Percentiles rank a stretch among this genome's conserved stretches.
Evolutionary conservation across 345 rosid species (phyloP).

Genomic region (Populus simonii): DNA sequence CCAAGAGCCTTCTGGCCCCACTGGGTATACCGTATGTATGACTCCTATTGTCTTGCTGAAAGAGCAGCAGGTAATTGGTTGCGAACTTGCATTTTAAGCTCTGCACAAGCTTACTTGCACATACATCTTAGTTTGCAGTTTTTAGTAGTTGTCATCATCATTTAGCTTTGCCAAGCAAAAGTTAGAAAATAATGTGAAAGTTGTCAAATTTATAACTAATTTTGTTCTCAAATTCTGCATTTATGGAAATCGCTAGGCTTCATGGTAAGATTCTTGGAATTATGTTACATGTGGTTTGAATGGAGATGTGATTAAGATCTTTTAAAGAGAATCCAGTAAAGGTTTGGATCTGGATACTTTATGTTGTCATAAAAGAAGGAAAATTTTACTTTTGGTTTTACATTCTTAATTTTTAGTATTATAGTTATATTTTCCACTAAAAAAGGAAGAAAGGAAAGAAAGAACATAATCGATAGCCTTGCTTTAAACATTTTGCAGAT

Average conservation of each 20-base stretch:
- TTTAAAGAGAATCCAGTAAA: not conserved
- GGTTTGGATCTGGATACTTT: not conserved
- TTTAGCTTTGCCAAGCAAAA: not conserved
- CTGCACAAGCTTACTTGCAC: not conserved
- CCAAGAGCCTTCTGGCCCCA: conserved; percentile 79
- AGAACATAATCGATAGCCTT: not conserved
- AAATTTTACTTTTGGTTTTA: not conserved
- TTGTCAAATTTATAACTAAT: not conserved
- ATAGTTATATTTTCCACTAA: not conserved
- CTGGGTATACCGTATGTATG: conserved; percentile 87
- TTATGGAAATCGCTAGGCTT: not conserved
- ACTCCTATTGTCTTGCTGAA: conserved; percentile 79
- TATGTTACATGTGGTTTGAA: not conserved
- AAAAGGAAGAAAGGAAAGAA: not conserved
- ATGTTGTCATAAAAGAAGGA: not conserved
- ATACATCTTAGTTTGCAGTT: not conserved
- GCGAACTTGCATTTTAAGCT: not conserved
- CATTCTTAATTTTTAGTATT: not conserved
- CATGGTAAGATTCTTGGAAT: not conserved
- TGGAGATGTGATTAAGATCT: not conserved
- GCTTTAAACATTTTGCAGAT: conserved; percentile 44
- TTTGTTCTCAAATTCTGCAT: not conserved
- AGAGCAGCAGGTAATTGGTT: conserved; percentile 70
- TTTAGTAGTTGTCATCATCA: not conserved
- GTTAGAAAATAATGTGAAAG: not conserved